Evolutionary conservation across 257 asterid genomes (phyloP).

Genomic region (Ocimum tenuiflorum): DNA sequence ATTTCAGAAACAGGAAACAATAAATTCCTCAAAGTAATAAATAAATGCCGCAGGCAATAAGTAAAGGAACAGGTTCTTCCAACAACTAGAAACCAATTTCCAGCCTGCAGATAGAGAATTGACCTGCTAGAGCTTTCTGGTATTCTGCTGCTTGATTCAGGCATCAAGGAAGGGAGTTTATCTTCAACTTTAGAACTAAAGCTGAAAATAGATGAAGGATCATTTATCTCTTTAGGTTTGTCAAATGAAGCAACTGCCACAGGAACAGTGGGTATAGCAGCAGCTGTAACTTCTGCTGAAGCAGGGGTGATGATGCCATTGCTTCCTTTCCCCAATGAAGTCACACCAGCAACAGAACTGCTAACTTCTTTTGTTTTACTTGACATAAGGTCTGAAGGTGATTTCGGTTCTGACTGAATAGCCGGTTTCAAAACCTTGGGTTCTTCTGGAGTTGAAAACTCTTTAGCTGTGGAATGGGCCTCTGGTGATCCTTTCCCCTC

Average conservation of each 20-base stretch:
- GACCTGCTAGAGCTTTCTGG: constrained; percentile 34
- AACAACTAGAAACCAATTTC: not conserved
- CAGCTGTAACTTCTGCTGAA: constrained; percentile 22
- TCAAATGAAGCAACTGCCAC: constrained; percentile 22
- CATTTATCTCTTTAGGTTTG: constrained; percentile 26
- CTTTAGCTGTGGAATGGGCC: constrained; percentile 12
- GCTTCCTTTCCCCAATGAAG: constrained; percentile 18
- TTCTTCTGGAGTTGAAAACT: constrained; percentile 23
- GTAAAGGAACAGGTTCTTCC: not conserved
- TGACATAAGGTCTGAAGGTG: constrained; percentile 16
- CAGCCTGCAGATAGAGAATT: constrained; percentile 13
- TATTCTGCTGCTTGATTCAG: constrained; percentile 20
- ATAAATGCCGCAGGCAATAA: not conserved
- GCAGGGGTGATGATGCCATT: constrained; percentile 8
- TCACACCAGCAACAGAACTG: constrained; percentile 10
- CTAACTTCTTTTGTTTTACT: constrained; percentile 24
- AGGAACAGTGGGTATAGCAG: constrained; percentile 17
- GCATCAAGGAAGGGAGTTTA: constrained; percentile 16
- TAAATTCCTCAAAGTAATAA: not conserved
- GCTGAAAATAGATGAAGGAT: constrained; percentile 24
- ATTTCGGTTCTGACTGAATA: constrained; percentile 24
- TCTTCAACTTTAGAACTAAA: constrained; percentile 29
- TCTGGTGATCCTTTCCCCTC: constrained; percentile 22
- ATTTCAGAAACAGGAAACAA: not conserved
- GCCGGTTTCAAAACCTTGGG: constrained; percentile 10